Conservation (phyloP, 257 asterid genomes). For the Przewalskia tangutica region DNA sequence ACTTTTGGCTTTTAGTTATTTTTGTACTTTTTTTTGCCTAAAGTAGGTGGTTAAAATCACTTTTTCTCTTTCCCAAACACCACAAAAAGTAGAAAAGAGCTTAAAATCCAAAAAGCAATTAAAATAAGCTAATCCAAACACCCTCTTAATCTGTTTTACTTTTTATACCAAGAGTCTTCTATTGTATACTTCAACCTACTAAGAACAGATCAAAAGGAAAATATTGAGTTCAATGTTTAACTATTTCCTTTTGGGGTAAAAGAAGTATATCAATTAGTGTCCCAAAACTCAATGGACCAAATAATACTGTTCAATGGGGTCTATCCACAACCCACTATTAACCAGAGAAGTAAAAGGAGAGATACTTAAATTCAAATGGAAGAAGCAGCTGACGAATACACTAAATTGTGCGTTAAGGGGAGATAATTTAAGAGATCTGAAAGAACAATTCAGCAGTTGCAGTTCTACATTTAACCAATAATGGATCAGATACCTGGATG, state of each 20-base stretch:
- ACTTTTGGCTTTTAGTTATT: too few relatives aligned
- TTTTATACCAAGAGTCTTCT: background rate
- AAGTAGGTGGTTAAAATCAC: too few relatives aligned
- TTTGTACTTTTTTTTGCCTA: too few relatives aligned
- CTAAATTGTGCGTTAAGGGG: background rate
- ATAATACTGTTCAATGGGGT: background rate
- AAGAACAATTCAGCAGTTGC: background rate
- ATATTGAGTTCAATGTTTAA: background rate
- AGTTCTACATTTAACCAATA: background rate
- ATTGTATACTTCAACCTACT: background rate
- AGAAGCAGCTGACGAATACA: background rate
- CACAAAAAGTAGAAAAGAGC: too few relatives aligned
- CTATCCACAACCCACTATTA: background rate
- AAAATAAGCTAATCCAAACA: too few relatives aligned
- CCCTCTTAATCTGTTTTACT: background rate
- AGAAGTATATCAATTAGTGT: background rate
- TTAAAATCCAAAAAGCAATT: too few relatives aligned
- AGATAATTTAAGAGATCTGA: background rate
- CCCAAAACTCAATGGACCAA: background rate
- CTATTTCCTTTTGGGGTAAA: background rate
- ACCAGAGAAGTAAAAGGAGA: background rate
- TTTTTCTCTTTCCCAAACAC: too few relatives aligned
- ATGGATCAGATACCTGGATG: constrained; percentile 42
- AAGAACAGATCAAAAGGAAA: background rate
- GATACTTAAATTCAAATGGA: background rate